Evolutionary conservation across 495 filamentous ascomycete species (phyloP).

Genomic region (Recurvomyces mirabilis): DNA sequence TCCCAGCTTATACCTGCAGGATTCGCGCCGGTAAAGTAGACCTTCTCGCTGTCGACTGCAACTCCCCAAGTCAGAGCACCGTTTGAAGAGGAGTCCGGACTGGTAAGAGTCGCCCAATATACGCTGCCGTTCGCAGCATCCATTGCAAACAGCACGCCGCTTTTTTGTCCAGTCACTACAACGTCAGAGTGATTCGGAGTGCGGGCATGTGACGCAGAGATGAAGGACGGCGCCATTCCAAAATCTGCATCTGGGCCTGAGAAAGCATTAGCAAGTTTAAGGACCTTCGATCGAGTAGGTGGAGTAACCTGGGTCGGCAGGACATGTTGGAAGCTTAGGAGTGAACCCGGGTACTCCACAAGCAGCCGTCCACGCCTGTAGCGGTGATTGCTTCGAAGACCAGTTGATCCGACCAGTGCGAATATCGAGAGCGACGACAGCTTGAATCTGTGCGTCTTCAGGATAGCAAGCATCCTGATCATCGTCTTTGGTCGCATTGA

Average conservation of each 20-base stretch:
- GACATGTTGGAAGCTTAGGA: constrained; percentile 27
- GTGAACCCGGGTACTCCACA: background rate
- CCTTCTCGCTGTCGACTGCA: constrained; percentile 27
- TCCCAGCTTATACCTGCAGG: too few species aligned
- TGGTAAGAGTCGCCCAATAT: constrained; percentile 25
- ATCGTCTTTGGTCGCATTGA: constrained; percentile 11
- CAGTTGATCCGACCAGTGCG: background rate
- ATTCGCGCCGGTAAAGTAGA: constrained; percentile 33
- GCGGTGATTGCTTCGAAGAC: background rate
- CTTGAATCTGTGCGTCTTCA: background rate
- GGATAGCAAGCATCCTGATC: background rate
- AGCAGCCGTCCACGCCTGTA: background rate
- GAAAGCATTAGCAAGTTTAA: too few species aligned
- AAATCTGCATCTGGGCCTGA: constrained; percentile 35
- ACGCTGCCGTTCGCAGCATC: constrained; percentile 25
- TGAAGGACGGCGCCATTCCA: constrained; percentile 34
- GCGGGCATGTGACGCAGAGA: constrained; percentile 14
- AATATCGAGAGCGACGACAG: background rate
- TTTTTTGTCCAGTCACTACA: constrained; percentile 34
- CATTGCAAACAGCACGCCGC: constrained; percentile 30
- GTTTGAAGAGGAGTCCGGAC: background rate
- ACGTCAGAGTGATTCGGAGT: constrained; percentile 21
- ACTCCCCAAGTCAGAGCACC: constrained; percentile 35
- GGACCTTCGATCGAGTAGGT: too few species aligned
- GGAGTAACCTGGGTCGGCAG: constrained; percentile 10